Evolutionary conservation across 805 yeast genomes (phyloP), one percentile per base, ranked within the genome.

Genomic region (Cyberlindnera subsufficiens): DNA sequence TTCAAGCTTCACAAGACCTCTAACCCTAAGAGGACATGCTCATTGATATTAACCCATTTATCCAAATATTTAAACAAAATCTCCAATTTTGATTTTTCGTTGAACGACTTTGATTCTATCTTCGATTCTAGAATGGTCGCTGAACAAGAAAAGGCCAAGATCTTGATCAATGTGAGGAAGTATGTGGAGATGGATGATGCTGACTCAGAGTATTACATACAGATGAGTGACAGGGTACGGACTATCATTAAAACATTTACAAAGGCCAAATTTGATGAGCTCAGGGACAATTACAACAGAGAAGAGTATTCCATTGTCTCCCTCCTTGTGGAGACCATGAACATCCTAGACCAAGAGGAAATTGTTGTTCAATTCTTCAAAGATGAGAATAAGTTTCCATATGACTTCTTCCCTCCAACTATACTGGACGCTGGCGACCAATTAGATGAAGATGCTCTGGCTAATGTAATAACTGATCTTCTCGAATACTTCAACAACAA

Each of bases 311-410:
- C 55, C 1, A 45, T 51, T 18, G 60, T 55, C 6, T 31, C 39
- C 17, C 25, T 52, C 14, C 34, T 56, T 5, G 62, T 58, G 17
- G 58, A 54, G 37, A 50, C 56, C 1, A 40, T 58, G 32, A 55
- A 55, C 16, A 38, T 54, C 30, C 37, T 65, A 32, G 63, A 64
- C 42, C 68, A 71, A 45, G 65, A 64, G 42, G 62, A 62, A 30
- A 49, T 60, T 17, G 59, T 67, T 2, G 61, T 68, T 14, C 72
- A 69, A 40, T 68, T 66, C 42, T 69, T 69, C 47, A 61, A 60
- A 38, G 66, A 69, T 16, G 63, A 64, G 38, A 62, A 62, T 46
- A 64, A 54, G 30, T 59, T 63, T 35, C 57, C 63, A 19, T 33
- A 42, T 4, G 67, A 63, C 31, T 56, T 57, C 40, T 55, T 60